phyloP scores from a whole-genome alignment of 768 basidiomycete genomes.

The Mycena latifolia region DNA sequence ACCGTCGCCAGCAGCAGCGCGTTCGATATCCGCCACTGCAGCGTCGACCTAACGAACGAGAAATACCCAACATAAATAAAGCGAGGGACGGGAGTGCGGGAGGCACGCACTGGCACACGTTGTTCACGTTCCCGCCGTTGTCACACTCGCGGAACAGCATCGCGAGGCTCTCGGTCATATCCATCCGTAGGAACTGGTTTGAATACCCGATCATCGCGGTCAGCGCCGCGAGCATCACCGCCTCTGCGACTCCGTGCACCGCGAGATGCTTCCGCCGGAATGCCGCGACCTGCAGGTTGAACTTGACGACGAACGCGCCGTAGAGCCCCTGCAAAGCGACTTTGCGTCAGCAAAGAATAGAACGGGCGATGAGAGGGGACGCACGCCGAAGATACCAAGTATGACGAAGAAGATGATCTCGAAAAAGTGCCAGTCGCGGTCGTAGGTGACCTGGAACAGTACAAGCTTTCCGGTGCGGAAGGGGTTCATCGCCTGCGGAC shows the following conservation, averaged over 20 bases:
- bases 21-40: slow-evolving; percentile 96
- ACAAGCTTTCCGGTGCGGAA: slow-evolving; percentile 98
- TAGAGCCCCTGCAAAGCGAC: slow-evolving; percentile 87
- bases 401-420: slow-evolving; percentile 97
- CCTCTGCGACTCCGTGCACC: slow-evolving; percentile 89
- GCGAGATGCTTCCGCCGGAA: slow-evolving; percentile 93
- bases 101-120: slow-evolving; percentile 91
- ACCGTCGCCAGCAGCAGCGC: slow-evolving; percentile 93
- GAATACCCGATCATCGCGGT: slow-evolving; percentile 95
- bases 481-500: slow-evolving; percentile 91
- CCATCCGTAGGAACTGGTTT: slow-evolving; percentile 94
- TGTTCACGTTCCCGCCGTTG: slow-evolving; percentile 88
- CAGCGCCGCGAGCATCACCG: slow-evolving; percentile 85
- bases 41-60: slow-evolving; percentile 86
- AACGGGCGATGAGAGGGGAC: not conserved
- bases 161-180: slow-evolving; percentile 97
- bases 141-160: slow-evolving; percentile 97
- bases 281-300: slow-evolving; percentile 94
- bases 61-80: too few relatives aligned
- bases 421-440: slow-evolving; percentile 99
- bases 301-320: slow-evolving; percentile 96
- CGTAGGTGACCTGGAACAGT: slow-evolving; percentile 97
- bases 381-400: slow-evolving; percentile 94
- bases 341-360: slow-evolving; percentile 12
- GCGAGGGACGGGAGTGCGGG: too few relatives aligned